phyloP scores from a whole-genome alignment of 148 eudicot species.

The Vaccinium vitisidaea region DNA sequence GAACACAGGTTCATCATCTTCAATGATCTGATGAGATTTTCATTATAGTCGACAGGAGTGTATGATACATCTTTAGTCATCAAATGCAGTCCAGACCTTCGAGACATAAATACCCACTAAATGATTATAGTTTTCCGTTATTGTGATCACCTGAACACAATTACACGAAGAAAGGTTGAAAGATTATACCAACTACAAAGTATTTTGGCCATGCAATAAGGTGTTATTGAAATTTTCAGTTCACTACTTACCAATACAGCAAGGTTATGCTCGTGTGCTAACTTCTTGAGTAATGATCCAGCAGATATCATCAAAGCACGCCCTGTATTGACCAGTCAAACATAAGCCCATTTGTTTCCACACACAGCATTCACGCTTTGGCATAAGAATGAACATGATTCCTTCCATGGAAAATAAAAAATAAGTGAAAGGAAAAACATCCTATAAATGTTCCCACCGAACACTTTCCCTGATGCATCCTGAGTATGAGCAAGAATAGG shows the following conservation, averaged over 20 bases:
- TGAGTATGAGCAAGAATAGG: not conserved
- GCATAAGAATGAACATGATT: not conserved
- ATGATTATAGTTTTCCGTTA: not conserved
- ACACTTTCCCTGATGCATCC: not conserved
- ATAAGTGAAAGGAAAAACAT: not conserved
- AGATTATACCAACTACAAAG: not conserved
- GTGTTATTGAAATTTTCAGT: not conserved
- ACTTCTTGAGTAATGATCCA: slow-evolving; percentile 73
- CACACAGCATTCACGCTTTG: not conserved
- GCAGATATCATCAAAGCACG: slow-evolving; percentile 79
- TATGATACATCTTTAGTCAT: not conserved
- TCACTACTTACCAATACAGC: slow-evolving; percentile 58
- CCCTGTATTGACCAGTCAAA: slow-evolving; percentile 43
- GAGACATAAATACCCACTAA: not conserved
- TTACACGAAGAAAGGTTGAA: not conserved
- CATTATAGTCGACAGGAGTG: not conserved
- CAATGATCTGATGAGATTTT: not conserved
- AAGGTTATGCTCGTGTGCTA: slow-evolving; percentile 67
- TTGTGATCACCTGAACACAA: not conserved
- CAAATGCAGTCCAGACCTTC: not conserved
- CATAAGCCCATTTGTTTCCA: slow-evolving; percentile 14
- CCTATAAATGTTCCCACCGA: too few relatives aligned
- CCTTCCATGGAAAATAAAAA: not conserved
- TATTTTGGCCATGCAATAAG: not conserved
- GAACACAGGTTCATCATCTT: slow-evolving; percentile 5